A percentile compares a stretch with the other conserved stretches of the same genome.
Conservation (phyloP, 495 filamentous ascomycete species). For the Trichoderma orchidacearum region DNA sequence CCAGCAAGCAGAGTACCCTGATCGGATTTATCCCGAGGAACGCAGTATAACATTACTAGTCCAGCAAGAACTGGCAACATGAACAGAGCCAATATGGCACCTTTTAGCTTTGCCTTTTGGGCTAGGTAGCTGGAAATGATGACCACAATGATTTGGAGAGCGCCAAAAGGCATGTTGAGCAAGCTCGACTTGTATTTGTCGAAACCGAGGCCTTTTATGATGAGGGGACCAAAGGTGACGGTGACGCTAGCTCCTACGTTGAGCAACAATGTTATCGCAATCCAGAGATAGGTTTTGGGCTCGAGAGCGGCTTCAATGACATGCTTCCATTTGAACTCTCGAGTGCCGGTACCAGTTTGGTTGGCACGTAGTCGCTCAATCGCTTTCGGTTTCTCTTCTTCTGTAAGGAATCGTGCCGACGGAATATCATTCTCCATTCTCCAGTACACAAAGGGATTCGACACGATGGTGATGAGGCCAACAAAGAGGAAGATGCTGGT, state of each 20-base stretch:
- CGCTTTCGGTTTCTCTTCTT: constrained; percentile 30
- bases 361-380: constrained; percentile 35
- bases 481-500: constrained; percentile 26
- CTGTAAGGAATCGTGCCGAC: constrained; percentile 38
- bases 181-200: constrained; percentile 45
- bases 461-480: constrained; percentile 34
- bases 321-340: constrained; percentile 34
- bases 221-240: constrained; percentile 46
- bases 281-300: constrained; percentile 33
- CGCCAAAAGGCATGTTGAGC: constrained; percentile 50
- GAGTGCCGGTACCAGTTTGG: constrained; percentile 43
- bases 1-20: constrained; percentile 35
- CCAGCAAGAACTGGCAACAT: constrained; percentile 44
- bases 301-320: constrained; percentile 26
- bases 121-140: constrained; percentile 40
- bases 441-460: constrained; percentile 34
- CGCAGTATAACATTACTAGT: constrained; percentile 38
- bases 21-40: constrained; percentile 26
- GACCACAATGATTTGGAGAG: constrained; percentile 42
- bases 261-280: constrained; percentile 39
- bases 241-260: constrained; percentile 50
- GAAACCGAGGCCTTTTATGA: constrained; percentile 45
- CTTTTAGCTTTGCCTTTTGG: constrained; percentile 36
- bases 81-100: constrained; percentile 29
- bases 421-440: constrained; percentile 37